These are phyloP conservation scores for Rhizopus microsporus DNA, from an alignment of 371 early-diverging fungal genomes.

Conservation along the genomic window DNA sequence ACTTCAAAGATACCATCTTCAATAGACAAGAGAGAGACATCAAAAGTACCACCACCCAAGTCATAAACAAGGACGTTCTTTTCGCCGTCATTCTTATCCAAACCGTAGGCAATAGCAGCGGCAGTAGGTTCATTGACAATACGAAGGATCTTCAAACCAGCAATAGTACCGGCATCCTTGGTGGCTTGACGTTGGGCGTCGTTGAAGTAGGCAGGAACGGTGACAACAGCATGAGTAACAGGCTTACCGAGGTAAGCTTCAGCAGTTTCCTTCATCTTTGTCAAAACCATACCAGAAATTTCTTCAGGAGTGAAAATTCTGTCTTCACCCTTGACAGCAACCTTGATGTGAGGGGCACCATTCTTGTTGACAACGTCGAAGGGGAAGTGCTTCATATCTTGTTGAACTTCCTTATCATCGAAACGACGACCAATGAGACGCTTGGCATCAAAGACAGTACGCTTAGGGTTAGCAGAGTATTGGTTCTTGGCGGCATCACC, in stretches of 20 bases:
- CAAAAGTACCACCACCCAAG: slow-evolving; percentile 97
- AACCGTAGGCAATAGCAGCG: slow-evolving; percentile 94
- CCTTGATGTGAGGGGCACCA: slow-evolving; percentile 81
- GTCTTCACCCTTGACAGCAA: slow-evolving; percentile 85
- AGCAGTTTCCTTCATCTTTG: slow-evolving; percentile 97
- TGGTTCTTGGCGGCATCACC: slow-evolving; percentile 91
- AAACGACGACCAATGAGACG: slow-evolving; percentile 91
- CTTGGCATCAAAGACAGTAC: slow-evolving; percentile 95
- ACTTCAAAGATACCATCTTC: slow-evolving; percentile 90
- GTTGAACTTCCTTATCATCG: slow-evolving; percentile 82
- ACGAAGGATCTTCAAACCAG: slow-evolving; percentile 75
- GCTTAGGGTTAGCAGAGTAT: slow-evolving; percentile 77
- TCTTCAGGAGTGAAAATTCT: slow-evolving; percentile 96
- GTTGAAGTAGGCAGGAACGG: slow-evolving; percentile 93
- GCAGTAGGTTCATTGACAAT: slow-evolving; percentile 96
- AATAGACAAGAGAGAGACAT: slow-evolving; percentile 88
- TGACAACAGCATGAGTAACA: slow-evolving; percentile 84
- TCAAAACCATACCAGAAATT: slow-evolving; percentile 94
- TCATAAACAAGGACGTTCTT: slow-evolving; percentile 87
- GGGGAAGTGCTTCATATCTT: slow-evolving; percentile 90
- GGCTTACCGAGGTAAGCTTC: slow-evolving; percentile 93
- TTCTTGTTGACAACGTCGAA: slow-evolving; percentile 84
- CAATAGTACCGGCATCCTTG: slow-evolving; percentile 79
- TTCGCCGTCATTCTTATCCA: slow-evolving; percentile 71
- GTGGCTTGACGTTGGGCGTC: slow-evolving; percentile 85